Evolutionary conservation across 2,329 filamentous ascomycete genomes (phyloP), one percentile per base, ranked within the genome.

Genomic region (Apiospora phragmitis): DNA sequence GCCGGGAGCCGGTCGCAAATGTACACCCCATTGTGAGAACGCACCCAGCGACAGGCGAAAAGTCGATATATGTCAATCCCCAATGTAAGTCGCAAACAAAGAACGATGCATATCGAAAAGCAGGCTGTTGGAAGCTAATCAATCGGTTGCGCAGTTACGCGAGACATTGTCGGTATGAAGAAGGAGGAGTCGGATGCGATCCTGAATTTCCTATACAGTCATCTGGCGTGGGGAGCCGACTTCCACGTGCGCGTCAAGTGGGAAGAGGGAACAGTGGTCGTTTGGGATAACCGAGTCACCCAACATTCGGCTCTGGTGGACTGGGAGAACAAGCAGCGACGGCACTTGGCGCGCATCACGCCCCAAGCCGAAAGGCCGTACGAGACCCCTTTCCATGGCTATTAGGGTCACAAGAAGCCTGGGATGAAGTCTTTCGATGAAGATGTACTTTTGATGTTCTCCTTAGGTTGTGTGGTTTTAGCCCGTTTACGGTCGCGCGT

Each of bases 221-320:
- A 94, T 76, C 89, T 94, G 68, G 91, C 90, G 0, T 86, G 88
- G 51, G 91, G 91, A 26, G 89, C 91, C 67, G 92, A 94, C 77
- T 89, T 94, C 79, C 93, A 95, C 75, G 86, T 86, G 6, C 88
- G 93, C 32, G 87, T 97, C 67, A 92, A 91, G 80, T 97, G 94
- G 94, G 90, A 90, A 75, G 86, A 89, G 59, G 88, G 89, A n/a
- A 95, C 93, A 0, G 93, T 97, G 1, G 92, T 96, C 1, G 90
- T 95, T 0, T 97, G 93, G 93, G 94, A 96, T 80, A 96, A 95
- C 83, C 86, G 93, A 42, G 89, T 95, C 0, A 94, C 92, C 12
- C 88, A 90, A 75, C 94, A 97, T 80, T 92, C 92, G 8, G 94
- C 94, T 1, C 83, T 95, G 49, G 84, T 95, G 4, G 94, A 97